Evolutionary conservation across 495 filamentous ascomycete genomes (phyloP).

Genomic region (Letharia lupina): DNA sequence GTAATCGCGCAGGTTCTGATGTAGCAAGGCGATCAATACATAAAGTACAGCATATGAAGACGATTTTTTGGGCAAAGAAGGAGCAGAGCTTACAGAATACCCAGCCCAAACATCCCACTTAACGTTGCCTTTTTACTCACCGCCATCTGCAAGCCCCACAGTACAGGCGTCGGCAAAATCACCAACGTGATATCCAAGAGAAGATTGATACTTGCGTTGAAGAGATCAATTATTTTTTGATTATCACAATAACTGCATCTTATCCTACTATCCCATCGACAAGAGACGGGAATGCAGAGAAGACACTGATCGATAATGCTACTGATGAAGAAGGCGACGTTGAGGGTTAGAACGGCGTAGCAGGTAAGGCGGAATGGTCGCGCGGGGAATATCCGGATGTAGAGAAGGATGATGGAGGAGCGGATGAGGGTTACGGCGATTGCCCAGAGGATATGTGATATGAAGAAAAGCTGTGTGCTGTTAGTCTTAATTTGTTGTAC

Average conservation of each 20-base stretch:
- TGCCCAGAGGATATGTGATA: slow-evolving; percentile 23
- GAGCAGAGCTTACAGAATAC: slow-evolving; percentile 15
- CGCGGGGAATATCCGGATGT: slow-evolving; percentile 33
- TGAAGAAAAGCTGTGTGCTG: neutral
- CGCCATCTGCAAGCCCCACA: slow-evolving; percentile 35
- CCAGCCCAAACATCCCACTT: slow-evolving; percentile 20
- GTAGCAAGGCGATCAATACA: neutral
- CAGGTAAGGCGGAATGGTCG: slow-evolving; percentile 32
- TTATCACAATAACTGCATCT: slow-evolving; percentile 25
- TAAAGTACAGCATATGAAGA: neutral
- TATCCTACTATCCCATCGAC: slow-evolving; percentile 25
- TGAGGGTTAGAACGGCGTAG: slow-evolving; percentile 22
- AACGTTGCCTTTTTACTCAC: slow-evolving; percentile 29
- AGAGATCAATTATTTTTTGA: slow-evolving; percentile 26
- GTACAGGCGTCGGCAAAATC: slow-evolving; percentile 37
- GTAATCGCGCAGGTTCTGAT: slow-evolving; percentile 19
- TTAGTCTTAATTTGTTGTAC: neutral
- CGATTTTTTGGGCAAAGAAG: neutral
- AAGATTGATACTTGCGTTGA: slow-evolving; percentile 27
- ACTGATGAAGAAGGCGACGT: slow-evolving; percentile 10
- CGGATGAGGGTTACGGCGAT: slow-evolving; percentile 30
- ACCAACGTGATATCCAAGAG: slow-evolving; percentile 34
- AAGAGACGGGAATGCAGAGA: slow-evolving; percentile 30
- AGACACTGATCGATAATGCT: slow-evolving; percentile 27
- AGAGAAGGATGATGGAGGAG: slow-evolving; percentile 36